Base-by-base conservation (phyloP, 257 asterid species). In the Paulownia fortunei region DNA sequence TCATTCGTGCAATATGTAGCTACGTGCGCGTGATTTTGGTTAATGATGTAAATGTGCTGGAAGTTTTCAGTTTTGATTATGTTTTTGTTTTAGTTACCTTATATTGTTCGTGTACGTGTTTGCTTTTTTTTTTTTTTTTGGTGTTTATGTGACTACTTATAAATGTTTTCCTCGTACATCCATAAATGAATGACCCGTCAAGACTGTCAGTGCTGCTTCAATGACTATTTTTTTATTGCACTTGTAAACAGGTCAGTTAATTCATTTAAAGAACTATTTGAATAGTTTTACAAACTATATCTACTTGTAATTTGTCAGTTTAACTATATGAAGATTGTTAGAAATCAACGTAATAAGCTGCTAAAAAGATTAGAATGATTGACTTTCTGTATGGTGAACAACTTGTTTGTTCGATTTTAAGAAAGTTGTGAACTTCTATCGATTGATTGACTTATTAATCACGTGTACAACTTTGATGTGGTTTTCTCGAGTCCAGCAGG, bases 1-100 rank as follows among this genome's bases (percentile, higher is more conserved):
- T 68, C 46, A 56, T 63, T 75, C 37, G 62, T 24, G 74, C 77
- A 68, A 26, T 39, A 47, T 49, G 63, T 63, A 16, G 69, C 72
- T 59, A 19, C 15, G 8, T 7, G 42, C 10, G 41, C 24, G 27
- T 39, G 39, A 46, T 67, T 51, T 52, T 72, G 63, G 36, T 79
- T 54, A 26, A 15, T 39, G 39, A 68, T 26, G 34, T 68, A 36
- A 47, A n/a, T 49, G 51, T 46, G 19, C 70, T 13, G 69, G 42
- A 44, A 16, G 42, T 78, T 73, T 51, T 67, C 21, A 51, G 18
- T 69, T 67, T 55, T 52, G n/a, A 19, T 7, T 78, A 24, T 16
- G 49, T 32, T 27, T 72, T 69, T 67, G 42, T 69, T 46, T 39
- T 46, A 32, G 49, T 60, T 23, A 12, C n/a, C 5, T 21, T 24